A percentile compares a stretch with the other conserved stretches of the same genome.
phyloP scores from a whole-genome alignment of 768 basidiomycete species.

The Tulasnella sp. region DNA sequence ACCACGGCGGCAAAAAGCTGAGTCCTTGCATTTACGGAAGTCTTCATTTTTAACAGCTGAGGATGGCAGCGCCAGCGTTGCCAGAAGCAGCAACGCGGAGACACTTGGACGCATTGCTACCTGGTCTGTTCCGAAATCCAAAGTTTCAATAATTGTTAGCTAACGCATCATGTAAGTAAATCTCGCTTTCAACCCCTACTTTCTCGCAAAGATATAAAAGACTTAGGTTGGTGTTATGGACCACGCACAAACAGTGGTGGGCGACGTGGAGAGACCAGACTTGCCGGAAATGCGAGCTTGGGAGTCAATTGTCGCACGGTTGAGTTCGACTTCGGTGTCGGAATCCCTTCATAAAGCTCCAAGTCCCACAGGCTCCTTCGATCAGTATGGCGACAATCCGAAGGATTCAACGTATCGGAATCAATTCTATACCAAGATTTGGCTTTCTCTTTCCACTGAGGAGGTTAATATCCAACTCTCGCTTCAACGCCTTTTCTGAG shows the following conservation, averaged over 20 bases:
- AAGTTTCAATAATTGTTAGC: background rate
- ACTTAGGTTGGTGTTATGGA: background rate
- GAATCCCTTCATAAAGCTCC: background rate
- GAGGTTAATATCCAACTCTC: background rate
- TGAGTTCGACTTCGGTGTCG: background rate
- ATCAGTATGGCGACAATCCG: background rate
- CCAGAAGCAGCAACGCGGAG: constrained; percentile 23
- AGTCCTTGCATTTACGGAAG: constrained; percentile 93
- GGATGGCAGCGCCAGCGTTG: constrained; percentile 26
- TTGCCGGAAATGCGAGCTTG: background rate
- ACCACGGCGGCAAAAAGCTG: constrained; percentile 91
- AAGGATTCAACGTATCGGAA: background rate
- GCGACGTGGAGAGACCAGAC: background rate
- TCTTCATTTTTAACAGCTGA: constrained; percentile 56
- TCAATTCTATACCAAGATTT: background rate
- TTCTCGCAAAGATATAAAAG: background rate
- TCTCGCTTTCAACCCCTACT: background rate
- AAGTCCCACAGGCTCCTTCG: background rate
- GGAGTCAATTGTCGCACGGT: background rate
- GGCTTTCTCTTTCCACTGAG: background rate
- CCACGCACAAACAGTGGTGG: background rate
- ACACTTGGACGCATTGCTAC: constrained; percentile 4
- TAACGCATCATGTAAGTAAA: background rate
- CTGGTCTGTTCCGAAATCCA: background rate
- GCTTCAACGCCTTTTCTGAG: background rate